Conservation (phyloP, 495 filamentous ascomycete species). For the Friedmanniomyces simplex region DNA sequence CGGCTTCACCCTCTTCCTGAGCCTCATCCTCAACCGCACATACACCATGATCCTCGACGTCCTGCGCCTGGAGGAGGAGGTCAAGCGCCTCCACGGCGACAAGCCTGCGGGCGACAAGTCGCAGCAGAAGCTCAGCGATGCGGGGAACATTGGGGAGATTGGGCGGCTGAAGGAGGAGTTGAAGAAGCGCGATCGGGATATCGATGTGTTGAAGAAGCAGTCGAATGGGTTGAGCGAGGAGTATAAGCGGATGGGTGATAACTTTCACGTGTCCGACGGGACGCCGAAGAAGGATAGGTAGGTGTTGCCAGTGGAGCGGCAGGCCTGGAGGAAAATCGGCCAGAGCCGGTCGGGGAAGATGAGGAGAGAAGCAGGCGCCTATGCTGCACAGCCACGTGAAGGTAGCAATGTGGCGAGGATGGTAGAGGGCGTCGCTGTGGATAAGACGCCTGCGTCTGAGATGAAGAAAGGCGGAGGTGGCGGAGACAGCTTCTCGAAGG, state of each 20-base stretch:
- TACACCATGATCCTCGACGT: constrained; percentile 95
- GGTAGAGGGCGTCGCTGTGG: no score
- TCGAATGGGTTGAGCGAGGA: constrained; percentile 80
- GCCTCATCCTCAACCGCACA: constrained; percentile 96
- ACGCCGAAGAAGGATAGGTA: constrained; percentile 20
- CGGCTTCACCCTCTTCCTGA: constrained; percentile 97
- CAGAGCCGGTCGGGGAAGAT: not conserved
- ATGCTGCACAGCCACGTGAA: no score
- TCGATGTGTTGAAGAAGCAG: constrained; percentile 52
- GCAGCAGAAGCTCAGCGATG: constrained; percentile 49
- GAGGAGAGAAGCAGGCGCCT: no score
- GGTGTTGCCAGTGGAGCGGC: not conserved
- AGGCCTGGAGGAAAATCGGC: not conserved
- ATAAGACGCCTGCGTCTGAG: no score
- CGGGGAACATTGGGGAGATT: constrained; percentile 64
- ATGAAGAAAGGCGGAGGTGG: no score
- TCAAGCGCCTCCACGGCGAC: constrained; percentile 77
- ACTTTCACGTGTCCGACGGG: constrained; percentile 48
- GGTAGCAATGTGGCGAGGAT: no score
- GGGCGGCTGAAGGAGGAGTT: constrained; percentile 52
- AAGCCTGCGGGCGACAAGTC: constrained; percentile 60
- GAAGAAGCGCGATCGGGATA: constrained; percentile 33
- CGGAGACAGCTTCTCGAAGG: no score
- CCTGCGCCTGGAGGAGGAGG: constrained; percentile 83
- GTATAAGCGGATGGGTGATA: constrained; percentile 75